phyloP scores from a whole-genome alignment of 2,329 filamentous ascomycete genomes.

The Trichoderma aggressivum region DNA sequence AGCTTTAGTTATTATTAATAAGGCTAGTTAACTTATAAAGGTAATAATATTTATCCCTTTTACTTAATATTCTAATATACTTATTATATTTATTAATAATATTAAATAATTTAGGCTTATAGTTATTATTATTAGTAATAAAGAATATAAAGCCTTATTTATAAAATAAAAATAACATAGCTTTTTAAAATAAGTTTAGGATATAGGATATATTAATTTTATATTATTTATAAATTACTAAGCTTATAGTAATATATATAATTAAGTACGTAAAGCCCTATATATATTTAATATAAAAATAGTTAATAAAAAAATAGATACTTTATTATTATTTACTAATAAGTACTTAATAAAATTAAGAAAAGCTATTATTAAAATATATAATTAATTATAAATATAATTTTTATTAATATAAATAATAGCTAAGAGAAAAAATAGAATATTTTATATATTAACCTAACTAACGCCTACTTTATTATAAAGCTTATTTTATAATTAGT shows the following conservation, averaged over 20 bases:
- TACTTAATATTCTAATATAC: neutral
- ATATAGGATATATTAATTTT: neutral
- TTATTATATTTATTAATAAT: neutral
- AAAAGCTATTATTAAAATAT: neutral
- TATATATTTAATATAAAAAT: neutral
- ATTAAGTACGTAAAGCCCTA: neutral
- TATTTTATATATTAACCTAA: neutral
- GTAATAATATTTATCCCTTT: neutral
- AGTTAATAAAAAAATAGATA: neutral
- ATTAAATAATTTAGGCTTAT: neutral
- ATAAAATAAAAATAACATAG: neutral
- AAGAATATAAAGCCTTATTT: neutral
- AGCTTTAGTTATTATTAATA: neutral
- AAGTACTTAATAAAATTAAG: neutral
- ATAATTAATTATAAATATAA: neutral
- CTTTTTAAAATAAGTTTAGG: neutral
- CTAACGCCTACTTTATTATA: neutral
- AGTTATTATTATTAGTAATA: neutral
- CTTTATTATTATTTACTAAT: neutral
- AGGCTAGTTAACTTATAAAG: neutral
- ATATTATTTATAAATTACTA: neutral
- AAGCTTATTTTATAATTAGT: neutral
- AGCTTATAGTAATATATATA: neutral
- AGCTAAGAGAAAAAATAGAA: neutral
- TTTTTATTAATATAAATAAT: neutral